Evolutionary conservation across 1,139 yeast species (phyloP).

Genomic region (Hanseniaspora uvarum): DNA sequence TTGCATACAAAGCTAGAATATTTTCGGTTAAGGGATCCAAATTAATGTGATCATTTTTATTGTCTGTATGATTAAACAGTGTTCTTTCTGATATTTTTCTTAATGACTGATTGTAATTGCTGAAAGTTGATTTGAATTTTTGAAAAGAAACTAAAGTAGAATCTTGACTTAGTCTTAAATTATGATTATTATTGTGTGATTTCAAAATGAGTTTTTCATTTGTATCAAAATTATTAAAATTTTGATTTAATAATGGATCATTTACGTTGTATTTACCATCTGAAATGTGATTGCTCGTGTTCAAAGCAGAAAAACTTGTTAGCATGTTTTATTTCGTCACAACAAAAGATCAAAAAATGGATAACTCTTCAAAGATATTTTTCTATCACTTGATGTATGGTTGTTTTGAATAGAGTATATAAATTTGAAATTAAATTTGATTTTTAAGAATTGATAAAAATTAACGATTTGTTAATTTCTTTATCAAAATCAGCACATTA

Average conservation of each 20-base stretch:
- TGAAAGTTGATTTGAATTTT: not conserved
- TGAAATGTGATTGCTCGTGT: not conserved
- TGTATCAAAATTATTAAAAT: not conserved
- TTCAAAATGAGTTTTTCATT: not conserved
- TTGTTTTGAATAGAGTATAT: too few species aligned
- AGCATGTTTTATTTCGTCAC: not conserved
- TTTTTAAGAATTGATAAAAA: too few species aligned
- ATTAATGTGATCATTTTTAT: not conserved
- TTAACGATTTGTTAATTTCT: too few species aligned
- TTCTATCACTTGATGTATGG: too few species aligned
- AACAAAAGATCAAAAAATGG: too few species aligned
- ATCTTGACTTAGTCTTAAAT: conserved; percentile 9
- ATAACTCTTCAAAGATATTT: too few species aligned
- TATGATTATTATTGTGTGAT: not conserved
- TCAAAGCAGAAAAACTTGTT: not conserved
- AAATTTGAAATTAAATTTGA: too few species aligned
- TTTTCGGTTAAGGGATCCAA: conserved; percentile 19
- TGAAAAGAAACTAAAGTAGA: conserved; percentile 9
- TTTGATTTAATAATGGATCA: not conserved
- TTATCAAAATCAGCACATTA: too few species aligned
- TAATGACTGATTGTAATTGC: not conserved
- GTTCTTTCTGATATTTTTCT: not conserved
- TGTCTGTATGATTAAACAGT: not conserved
- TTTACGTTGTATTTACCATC: not conserved
- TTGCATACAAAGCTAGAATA: conserved; percentile 18